These are phyloP conservation scores for Paraphoma chrysanthemicola DNA, from an alignment of 2,329 filamentous ascomycete genomes.

Conservation along the genomic window DNA sequence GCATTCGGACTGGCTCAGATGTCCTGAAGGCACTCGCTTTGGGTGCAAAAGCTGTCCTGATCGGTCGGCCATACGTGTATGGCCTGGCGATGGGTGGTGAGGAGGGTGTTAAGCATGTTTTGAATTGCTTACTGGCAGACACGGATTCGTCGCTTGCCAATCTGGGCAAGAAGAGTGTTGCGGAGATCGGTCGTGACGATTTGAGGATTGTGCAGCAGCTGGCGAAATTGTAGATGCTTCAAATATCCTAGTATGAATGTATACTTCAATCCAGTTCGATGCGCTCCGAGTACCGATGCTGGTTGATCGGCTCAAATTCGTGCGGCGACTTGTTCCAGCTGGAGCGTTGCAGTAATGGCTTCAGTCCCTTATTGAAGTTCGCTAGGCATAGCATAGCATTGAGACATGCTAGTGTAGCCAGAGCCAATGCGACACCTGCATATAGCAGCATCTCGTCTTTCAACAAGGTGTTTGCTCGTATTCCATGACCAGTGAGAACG, in stretches of 20 bases:
- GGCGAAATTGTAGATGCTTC: conserved; percentile 32
- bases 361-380: conserved; percentile 31
- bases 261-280: conserved; percentile 10
- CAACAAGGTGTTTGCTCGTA: conserved; percentile 13
- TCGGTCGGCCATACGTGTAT: conserved; percentile 47
- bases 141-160: conserved; percentile 44
- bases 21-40: conserved; percentile 47
- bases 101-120: conserved; percentile 46
- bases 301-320: conserved; percentile 19
- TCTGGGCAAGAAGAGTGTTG: conserved; percentile 36
- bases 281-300: conserved; percentile 12
- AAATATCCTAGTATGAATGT: not conserved
- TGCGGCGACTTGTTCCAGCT: conserved; percentile 10
- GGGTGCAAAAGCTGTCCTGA: conserved; percentile 45
- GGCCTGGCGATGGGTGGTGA: conserved; percentile 48
- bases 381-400: conserved; percentile 17
- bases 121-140: conserved; percentile 42
- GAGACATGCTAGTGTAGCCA: conserved; percentile 9
- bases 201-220: conserved; percentile 33
- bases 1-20: conserved; percentile 45
- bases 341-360: conserved; percentile 21
- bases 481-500: conserved; percentile 15
- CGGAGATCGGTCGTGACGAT: conserved; percentile 37
- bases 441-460: conserved; percentile 35
- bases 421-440: conserved; percentile 11